Base-by-base conservation (phyloP, 2,329 filamentous ascomycete genomes). In the Chrysoporthe austroafricana region DNA sequence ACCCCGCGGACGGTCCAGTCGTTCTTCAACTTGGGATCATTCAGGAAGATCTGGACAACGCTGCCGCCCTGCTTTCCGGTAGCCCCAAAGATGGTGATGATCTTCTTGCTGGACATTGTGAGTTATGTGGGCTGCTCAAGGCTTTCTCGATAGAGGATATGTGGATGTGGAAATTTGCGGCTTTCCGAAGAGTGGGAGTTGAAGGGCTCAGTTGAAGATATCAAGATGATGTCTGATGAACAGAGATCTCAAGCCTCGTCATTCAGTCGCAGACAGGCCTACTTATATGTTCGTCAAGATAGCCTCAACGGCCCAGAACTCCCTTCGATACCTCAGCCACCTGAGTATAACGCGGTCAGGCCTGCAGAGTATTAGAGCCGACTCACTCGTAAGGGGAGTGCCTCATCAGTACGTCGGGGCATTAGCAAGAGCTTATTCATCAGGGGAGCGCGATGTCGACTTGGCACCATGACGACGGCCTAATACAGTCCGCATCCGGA, bases 11-110 rank as follows among this genome's bases (percentile, higher is more conserved):
- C 77, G 5, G 77, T 74, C 79, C 82, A 88, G 52, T 81, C 75
- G 57, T 80, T 77, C n/a, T 78, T 79, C 1, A 85, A 77, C 60
- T 81, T 76, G 0, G 83, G 66, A 59, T 79, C 77, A 48, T 72
- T 72, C 52, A 79, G 71, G 70, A 79, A 79, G 3, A 75, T 72
- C 79, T 77, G 34, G 62, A 86, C 82, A 58, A 89, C 80, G 9
- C 84, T 85, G 70, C 85, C 83, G 61, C 88, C 88, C 77, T 90
- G 88, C 68, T 84, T 83, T 67, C 87, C 86, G 21, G 86, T 89
- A 56, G 86, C 84, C 39, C 86, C 86, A 71, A 89, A 84, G 14
- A 90, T 80, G 57, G 83, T 84, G 73, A 88, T 79, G 72, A 85
- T 77, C 71, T 83, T 84, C 68, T 70, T 70, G 59, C 50, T 56